Percentiles rank a stretch among this genome's conserved stretches.
phyloP scores from a whole-genome alignment of 345 rosid genomes.

The Eutrema japonicum region DNA sequence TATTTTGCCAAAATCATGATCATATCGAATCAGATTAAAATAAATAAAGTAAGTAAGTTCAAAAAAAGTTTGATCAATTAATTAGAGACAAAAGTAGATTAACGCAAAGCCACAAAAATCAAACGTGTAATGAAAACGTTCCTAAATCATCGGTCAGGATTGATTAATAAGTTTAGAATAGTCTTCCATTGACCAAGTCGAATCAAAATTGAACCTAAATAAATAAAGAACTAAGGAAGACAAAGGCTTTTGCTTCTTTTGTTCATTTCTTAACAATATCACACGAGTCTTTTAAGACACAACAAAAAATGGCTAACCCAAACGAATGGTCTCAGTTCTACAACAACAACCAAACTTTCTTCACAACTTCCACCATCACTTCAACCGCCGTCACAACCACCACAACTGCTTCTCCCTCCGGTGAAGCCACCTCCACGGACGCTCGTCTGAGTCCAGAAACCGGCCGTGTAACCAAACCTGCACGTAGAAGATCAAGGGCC shows the following conservation, averaged over 20 bases:
- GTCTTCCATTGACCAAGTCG: conserved; percentile 51
- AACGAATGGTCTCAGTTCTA: conserved; percentile 72
- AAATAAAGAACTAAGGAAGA: conserved; percentile 37
- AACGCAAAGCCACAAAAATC: conserved; percentile 24
- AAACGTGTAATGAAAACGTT: conserved; percentile 36
- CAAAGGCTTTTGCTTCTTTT: conserved; percentile 17
- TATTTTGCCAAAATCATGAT: background rate
- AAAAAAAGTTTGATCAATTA: background rate
- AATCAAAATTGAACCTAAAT: conserved; percentile 17
- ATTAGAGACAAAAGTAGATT: conserved; percentile 19
- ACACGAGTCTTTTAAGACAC: conserved; percentile 31
- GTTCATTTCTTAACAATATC: conserved; percentile 31
- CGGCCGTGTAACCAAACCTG: conserved; percentile 78
- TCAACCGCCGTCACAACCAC: conserved; percentile 45
- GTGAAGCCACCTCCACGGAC: conserved; percentile 31
- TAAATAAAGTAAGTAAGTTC: background rate
- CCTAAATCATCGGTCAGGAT: conserved; percentile 43
- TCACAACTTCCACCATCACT: conserved; percentile 44
- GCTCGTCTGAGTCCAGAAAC: conserved; percentile 61
- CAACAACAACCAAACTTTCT: conserved; percentile 52
- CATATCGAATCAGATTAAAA: conserved; percentile 31
- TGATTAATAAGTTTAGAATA: background rate
- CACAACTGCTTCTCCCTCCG: conserved; percentile 21
- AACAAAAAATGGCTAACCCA: conserved; percentile 66
- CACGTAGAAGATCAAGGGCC: conserved; percentile 87